Conservation (phyloP, 2,329 filamentous ascomycete genomes). For the Ophiobolus disseminans region DNA sequence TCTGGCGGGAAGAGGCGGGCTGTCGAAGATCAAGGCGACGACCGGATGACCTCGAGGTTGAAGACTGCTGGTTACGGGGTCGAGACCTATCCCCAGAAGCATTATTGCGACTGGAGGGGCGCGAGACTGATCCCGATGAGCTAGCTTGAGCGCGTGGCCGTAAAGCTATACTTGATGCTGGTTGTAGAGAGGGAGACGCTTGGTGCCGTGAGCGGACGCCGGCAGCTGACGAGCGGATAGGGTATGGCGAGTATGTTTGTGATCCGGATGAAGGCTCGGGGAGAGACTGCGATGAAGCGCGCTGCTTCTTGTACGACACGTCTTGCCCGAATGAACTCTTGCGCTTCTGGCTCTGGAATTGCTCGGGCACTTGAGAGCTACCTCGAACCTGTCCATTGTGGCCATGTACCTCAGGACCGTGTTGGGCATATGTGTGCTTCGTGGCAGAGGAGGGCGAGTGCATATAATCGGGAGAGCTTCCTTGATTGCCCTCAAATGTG, state of each 20-base stretch:
- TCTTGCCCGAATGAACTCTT: constrained; percentile 10
- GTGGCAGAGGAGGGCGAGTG: not conserved
- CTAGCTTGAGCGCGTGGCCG: not conserved
- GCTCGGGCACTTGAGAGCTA: not conserved
- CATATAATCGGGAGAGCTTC: constrained; percentile 3
- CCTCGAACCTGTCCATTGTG: not conserved
- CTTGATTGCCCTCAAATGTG: not conserved
- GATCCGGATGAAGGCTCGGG: not conserved
- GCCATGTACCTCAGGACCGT: not conserved
- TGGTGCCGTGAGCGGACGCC: not conserved
- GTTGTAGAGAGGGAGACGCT: not conserved
- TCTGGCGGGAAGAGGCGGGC: constrained; percentile 5
- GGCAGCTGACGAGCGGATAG: not conserved
- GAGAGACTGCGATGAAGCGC: constrained; percentile 4
- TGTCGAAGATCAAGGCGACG: too few species aligned
- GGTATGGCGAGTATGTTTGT: not conserved
- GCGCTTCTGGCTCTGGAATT: constrained; percentile 14
- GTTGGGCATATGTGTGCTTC: constrained; percentile 5
- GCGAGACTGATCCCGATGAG: constrained; percentile 1
- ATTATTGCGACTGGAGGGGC: not conserved
- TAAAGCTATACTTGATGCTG: not conserved
- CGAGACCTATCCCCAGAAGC: not conserved
- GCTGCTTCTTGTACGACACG: constrained; percentile 14
- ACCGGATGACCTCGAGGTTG: not conserved
- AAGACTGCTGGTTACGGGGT: constrained; percentile 2